phyloP scores from a whole-genome alignment of 768 basidiomycete genomes.

The Trametes sanguinea region DNA sequence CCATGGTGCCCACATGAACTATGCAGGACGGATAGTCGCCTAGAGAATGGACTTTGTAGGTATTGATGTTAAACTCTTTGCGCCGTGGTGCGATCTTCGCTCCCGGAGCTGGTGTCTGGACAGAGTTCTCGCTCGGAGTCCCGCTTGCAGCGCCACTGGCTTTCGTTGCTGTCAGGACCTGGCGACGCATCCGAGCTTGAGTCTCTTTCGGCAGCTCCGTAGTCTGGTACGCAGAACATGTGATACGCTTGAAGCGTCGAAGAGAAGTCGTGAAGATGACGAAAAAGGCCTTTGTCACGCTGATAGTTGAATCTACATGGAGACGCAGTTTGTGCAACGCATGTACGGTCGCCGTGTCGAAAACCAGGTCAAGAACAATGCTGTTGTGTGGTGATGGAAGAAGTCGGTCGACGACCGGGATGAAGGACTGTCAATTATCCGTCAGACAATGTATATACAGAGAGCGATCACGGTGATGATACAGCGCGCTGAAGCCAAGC shows the following conservation, averaged over 20 bases:
- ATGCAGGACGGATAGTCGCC: constrained; percentile 24
- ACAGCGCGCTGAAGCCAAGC: neutral
- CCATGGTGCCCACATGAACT: constrained; percentile 23
- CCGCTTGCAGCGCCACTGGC: neutral
- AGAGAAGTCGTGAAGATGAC: constrained; percentile 25
- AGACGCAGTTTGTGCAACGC: neutral
- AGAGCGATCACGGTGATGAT: neutral
- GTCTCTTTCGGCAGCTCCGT: constrained; percentile 42
- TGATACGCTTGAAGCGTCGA: constrained; percentile 26
- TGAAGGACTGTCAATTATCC: constrained; percentile 1
- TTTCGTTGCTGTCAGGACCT: neutral
- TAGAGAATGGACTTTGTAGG: constrained; percentile 32
- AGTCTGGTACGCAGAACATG: constrained; percentile 33
- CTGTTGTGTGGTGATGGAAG: neutral
- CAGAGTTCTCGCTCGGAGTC: neutral
- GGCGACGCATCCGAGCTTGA: constrained; percentile 20
- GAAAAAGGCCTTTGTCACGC: neutral
- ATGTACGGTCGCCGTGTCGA: neutral
- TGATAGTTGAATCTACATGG: neutral
- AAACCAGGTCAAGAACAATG: neutral
- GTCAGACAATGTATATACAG: neutral
- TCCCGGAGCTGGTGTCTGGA: neutral
- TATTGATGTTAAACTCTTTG: constrained; percentile 23
- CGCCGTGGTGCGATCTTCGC: neutral
- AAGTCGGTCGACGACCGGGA: constrained; percentile 5